Percentiles rank a stretch among this genome's conserved stretches.
These are phyloP conservation scores for Didymella lethalis DNA, from an alignment of 2,329 filamentous ascomycete genomes.

Conservation along the genomic window DNA sequence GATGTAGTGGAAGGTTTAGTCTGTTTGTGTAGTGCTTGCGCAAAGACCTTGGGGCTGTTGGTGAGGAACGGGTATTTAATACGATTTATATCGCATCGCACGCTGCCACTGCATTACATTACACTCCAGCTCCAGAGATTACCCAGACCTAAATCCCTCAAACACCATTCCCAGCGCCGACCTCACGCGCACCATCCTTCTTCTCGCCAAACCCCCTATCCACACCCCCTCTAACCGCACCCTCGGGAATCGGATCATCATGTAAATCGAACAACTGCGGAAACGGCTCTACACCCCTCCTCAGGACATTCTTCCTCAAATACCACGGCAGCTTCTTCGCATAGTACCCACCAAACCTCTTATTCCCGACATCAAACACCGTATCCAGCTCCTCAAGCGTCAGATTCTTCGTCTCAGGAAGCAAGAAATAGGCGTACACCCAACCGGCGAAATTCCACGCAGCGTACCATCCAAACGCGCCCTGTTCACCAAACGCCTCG, in stretches of 20 bases:
- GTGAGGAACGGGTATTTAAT: not conserved
- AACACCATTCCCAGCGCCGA: not conserved
- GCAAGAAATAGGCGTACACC: slow-evolving; percentile 47
- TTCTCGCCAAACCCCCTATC: slow-evolving; percentile 10
- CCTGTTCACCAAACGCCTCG: slow-evolving; percentile 58
- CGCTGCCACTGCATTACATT: not conserved
- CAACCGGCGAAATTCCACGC: slow-evolving; percentile 64
- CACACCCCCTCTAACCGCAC: slow-evolving; percentile 3
- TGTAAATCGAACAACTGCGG: slow-evolving; percentile 36
- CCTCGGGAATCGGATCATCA: slow-evolving; percentile 24
- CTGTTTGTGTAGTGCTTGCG: too few relatives aligned
- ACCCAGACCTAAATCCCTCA: not conserved
- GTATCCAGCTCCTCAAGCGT: slow-evolving; percentile 44
- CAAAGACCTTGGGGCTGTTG: too few relatives aligned
- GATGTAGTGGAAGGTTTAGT: slow-evolving; percentile 21
- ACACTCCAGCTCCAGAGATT: not conserved
- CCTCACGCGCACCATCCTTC: slow-evolving; percentile 1
- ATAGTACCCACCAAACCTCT: slow-evolving; percentile 36
- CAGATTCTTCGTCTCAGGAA: slow-evolving; percentile 44
- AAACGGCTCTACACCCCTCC: slow-evolving; percentile 39
- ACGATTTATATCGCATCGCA: not conserved
- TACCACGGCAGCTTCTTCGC: slow-evolving; percentile 49
- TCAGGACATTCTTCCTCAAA: slow-evolving; percentile 44
- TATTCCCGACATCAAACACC: slow-evolving; percentile 43
- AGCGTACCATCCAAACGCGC: slow-evolving; percentile 65